Base-by-base conservation (phyloP, 2,329 filamentous ascomycete genomes). In the Aspergillus unguis region DNA sequence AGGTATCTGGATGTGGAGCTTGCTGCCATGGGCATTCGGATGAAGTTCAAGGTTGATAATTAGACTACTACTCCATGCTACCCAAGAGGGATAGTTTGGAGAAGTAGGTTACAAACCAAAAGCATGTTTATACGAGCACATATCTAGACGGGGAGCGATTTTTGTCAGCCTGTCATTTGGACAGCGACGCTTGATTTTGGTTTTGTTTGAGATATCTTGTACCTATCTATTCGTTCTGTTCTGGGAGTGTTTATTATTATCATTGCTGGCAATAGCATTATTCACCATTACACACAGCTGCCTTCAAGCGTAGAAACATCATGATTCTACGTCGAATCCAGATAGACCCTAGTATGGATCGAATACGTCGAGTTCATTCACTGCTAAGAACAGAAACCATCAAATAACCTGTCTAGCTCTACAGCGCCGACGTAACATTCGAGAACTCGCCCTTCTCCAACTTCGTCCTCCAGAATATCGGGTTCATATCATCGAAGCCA, bases 401-500 rank as follows among this genome's bases (percentile, higher is more conserved):
- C 50, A 43, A 50, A 43, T 37, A 44, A 58, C 54, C 53, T 50
- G 58, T 57, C 35, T 55, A 46, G 46, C 40, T 56, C 59, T 67
- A 71, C 60, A 95, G 72, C 66, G 85, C 78, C 65, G 87, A 89
- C 53, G 90, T 95, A 49, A 96, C 92, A 72, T 96, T 96, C 59
- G 87, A 92, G 75, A 99, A 99, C 80, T 99, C 94, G 74, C 92
- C 92, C 84, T 95, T 95, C 74, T 96, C 88, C 68, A 99, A 77
- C 85, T 99, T 99, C 45, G 92, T 96, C 81, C 95, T 88, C 94
- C 94, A 99, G 86, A 99, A 99, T 71, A 97, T 95, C 41, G 92
- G 92, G 80, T 97, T 96, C 64, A 92, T 97, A 75, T 99, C 94
- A 63, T 80, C 91, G 82, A 99, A 99, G 58, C 94, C 94, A 71